A percentile compares a stretch with the other conserved stretches of the same genome.
phyloP scores from a whole-genome alignment of 148 eudicot genomes.

The Chenopodium suecicum region DNA sequence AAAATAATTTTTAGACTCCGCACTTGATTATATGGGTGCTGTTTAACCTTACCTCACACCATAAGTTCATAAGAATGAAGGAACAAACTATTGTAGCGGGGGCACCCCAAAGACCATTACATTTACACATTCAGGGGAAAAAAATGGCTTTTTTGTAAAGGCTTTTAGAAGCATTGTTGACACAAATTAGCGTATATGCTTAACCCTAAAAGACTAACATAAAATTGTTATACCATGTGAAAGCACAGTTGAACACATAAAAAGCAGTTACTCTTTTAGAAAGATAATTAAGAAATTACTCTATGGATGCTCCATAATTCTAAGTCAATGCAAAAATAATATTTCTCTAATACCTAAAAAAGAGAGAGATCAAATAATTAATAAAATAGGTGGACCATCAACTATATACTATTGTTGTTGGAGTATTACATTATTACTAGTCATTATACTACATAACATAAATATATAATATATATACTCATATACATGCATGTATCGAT shows the following conservation, averaged over 20 bases:
- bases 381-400: constrained; percentile 28
- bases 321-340: constrained; percentile 14
- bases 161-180: background rate
- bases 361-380: background rate
- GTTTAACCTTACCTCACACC: no score
- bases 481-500: background rate
- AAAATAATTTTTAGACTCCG: no score
- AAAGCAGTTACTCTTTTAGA: constrained; percentile 28
- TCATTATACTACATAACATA: background rate
- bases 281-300: background rate
- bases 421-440: background rate
- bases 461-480: constrained; percentile 1
- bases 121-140: no score
- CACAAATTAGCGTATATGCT: background rate
- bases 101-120: no score
- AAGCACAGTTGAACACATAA: constrained; percentile 25
- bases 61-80: no score
- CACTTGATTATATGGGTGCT: no score
- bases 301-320: constrained; percentile 4
- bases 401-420: background rate
- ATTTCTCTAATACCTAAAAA: constrained; percentile 2
- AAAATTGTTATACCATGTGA: constrained; percentile 14
- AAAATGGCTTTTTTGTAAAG: background rate
- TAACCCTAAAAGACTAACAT: background rate
- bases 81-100: no score